Evolutionary conservation across 441 rosid genomes (phyloP).

Genomic region (Melianthus villosus): DNA sequence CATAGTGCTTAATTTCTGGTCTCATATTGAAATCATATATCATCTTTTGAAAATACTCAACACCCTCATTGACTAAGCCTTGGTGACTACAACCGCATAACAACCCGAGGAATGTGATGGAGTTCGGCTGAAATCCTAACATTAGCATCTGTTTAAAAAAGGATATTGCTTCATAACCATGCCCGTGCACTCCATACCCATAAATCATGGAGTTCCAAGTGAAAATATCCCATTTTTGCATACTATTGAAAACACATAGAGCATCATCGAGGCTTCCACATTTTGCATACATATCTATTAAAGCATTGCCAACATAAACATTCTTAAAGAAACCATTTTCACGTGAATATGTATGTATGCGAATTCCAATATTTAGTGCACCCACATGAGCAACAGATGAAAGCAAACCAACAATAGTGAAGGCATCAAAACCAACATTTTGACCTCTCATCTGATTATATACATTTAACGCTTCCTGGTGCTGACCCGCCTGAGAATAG

Average conservation of each 20-base stretch:
- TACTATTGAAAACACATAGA: constrained; percentile 39
- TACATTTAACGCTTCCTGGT: too few species aligned
- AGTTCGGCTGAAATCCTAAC: constrained; percentile 55
- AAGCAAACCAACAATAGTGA: too few species aligned
- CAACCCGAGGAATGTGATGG: constrained; percentile 80
- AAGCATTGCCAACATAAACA: constrained; percentile 64
- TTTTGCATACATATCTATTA: constrained; percentile 85
- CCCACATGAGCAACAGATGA: too few species aligned
- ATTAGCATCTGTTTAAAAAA: constrained; percentile 50
- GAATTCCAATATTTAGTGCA: too few species aligned
- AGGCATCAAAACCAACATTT: too few species aligned
- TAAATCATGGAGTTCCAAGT: constrained; percentile 90
- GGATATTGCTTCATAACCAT: constrained; percentile 33
- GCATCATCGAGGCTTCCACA: constrained; percentile 65
- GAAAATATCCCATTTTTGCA: constrained; percentile 59
- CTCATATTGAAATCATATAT: constrained; percentile 30
- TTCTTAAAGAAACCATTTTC: constrained; percentile 27
- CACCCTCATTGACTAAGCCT: constrained; percentile 45
- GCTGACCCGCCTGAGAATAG: constrained; percentile 10
- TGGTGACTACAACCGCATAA: constrained; percentile 75
- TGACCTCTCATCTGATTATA: too few species aligned
- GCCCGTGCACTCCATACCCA: constrained; percentile 62
- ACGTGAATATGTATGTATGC: too few species aligned
- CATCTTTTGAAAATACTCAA: constrained; percentile 53
- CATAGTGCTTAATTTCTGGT: constrained; percentile 68